Conservation (phyloP, 306 rosid species). For the Herpetospermum pedunculosum region DNA sequence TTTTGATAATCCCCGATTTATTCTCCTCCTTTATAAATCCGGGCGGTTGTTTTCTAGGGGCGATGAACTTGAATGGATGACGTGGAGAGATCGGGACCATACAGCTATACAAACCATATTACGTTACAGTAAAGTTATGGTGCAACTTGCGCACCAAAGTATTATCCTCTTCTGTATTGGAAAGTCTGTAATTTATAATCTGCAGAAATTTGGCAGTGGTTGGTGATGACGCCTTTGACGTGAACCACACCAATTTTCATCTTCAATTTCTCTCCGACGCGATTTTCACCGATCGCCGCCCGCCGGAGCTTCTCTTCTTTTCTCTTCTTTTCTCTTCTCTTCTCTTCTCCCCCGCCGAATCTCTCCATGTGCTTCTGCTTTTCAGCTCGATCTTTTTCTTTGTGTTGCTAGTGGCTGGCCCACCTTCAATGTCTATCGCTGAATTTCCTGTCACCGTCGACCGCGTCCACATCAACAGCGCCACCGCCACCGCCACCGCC, state of each 20-base stretch:
- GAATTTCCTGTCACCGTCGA: conserved; percentile 42
- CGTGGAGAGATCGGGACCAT: background rate
- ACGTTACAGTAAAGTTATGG: conserved; percentile 2
- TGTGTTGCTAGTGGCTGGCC: conserved; percentile 28
- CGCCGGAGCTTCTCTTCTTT: background rate
- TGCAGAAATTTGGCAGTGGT: background rate
- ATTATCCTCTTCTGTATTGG: background rate
- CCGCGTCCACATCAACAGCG: conserved; percentile 29
- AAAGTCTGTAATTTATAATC: background rate
- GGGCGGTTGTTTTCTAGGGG: background rate
- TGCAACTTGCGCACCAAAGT: background rate
- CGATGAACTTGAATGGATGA: background rate
- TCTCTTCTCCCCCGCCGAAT: background rate
- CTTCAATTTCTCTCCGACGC: background rate
- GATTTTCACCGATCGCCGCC: background rate
- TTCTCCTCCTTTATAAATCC: no score
- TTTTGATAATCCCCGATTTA: no score
- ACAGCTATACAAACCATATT: background rate
- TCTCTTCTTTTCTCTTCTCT: no score
- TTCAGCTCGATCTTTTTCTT: background rate
- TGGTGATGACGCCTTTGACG: background rate
- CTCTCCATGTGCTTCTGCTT: background rate
- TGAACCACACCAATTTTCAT: background rate
- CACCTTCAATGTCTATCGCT: conserved; percentile 56
- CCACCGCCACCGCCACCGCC: conserved; percentile 17